A percentile compares a stretch with the other conserved stretches of the same genome.
Evolutionary conservation across 441 rosid genomes (phyloP).

Genomic region (Theobroma grandiflorum): DNA sequence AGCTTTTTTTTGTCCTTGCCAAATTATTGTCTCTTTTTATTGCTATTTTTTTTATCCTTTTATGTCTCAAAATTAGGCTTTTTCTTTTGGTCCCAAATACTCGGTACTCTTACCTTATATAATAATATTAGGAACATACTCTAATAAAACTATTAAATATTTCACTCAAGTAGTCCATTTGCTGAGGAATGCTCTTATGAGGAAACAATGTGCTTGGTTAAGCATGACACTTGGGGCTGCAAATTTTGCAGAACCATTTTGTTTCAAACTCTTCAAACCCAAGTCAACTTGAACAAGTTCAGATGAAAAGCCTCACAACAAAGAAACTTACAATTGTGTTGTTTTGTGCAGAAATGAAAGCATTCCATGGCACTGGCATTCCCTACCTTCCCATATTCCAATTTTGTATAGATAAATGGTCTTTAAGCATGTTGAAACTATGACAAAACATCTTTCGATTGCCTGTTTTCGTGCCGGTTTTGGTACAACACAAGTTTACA

Average conservation of each 20-base stretch:
- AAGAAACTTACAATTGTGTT: neutral
- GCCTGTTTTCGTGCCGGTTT: neutral
- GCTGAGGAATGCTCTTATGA: conserved; percentile 19
- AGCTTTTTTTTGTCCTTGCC: too few relatives aligned
- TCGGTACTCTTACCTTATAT: too few relatives aligned
- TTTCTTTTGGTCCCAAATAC: too few relatives aligned
- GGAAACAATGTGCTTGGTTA: too few relatives aligned
- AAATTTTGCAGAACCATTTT: neutral
- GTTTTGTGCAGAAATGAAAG: neutral
- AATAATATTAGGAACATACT: too few relatives aligned
- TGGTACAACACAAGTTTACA: neutral
- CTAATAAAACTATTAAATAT: too few relatives aligned
- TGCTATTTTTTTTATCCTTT: too few relatives aligned
- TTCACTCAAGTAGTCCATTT: neutral
- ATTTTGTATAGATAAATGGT: neutral
- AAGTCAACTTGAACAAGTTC: neutral
- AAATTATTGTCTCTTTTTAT: too few relatives aligned
- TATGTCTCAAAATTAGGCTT: too few relatives aligned
- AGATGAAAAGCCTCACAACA: neutral
- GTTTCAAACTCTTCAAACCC: too few relatives aligned
- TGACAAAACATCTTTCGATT: neutral
- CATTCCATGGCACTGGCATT: neutral
- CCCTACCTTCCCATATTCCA: neutral
- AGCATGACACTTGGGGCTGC: neutral
- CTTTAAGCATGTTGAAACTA: neutral